phyloP scores from a whole-genome alignment of 352 stramenopile genomes.

The Phytophthora idaei region DNA sequence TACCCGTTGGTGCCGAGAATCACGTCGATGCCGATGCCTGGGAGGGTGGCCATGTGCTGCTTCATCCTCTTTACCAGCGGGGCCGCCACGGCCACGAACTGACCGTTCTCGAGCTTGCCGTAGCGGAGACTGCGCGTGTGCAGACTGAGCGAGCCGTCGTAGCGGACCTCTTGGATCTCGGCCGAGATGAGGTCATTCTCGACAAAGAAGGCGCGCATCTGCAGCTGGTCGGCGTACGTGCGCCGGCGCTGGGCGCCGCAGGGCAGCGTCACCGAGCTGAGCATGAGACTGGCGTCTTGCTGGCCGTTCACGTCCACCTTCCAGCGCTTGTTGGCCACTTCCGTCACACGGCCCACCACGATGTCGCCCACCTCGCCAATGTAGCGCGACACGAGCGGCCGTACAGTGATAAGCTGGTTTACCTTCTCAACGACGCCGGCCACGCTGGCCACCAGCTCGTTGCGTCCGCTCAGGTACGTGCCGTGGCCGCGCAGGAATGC shows the following conservation, averaged over 20 bases:
- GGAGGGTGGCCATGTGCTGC: conserved; percentile 93
- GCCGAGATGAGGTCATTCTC: conserved; percentile 97
- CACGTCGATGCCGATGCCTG: conserved; percentile 83
- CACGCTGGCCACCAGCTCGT: conserved; percentile 92
- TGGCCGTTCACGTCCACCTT: conserved; percentile 93
- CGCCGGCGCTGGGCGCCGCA: conserved; percentile 95
- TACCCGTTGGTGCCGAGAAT: conserved; percentile 96
- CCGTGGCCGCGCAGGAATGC: conserved; percentile 93
- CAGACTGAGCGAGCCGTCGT: conserved; percentile 93
- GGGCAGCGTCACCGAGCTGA: conserved; percentile 95
- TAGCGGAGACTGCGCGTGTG: conserved; percentile 95
- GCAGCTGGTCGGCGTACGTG: conserved; percentile 96
- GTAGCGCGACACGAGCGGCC: conserved; percentile 91
- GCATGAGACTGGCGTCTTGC: conserved; percentile 87
- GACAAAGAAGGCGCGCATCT: conserved; percentile 95
- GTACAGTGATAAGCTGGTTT: conserved; percentile 96
- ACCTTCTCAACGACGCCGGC: conserved; percentile 95
- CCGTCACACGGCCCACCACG: conserved; percentile 94
- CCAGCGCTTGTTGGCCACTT: conserved; percentile 95
- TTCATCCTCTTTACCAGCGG: conserved; percentile 93
- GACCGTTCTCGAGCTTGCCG: conserved; percentile 95
- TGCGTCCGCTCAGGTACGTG: conserved; percentile 91
- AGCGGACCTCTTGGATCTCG: conserved; percentile 85
- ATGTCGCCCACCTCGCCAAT: conserved; percentile 97
- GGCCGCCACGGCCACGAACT: conserved; percentile 89